A percentile compares a stretch with the other conserved stretches of the same genome.
Conservation (phyloP, 805 yeast genomes). For the Candida nanaspora region DNA sequence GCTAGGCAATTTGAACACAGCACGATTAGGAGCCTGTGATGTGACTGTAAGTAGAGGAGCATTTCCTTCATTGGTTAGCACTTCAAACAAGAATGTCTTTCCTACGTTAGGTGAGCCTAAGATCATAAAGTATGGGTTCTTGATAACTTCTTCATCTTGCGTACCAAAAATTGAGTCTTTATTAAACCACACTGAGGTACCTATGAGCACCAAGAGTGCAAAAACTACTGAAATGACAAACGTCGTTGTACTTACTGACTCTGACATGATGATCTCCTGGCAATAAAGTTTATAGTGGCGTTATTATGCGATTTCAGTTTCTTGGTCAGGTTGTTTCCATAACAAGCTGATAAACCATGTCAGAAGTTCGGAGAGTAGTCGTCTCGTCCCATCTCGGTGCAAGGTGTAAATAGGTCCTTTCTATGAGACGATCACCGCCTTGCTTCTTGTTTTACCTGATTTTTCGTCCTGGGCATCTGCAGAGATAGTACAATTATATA, state of each 20-base stretch:
- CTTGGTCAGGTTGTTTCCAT: too few species aligned
- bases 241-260: neutral
- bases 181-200: conserved; percentile 11
- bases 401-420: too few species aligned
- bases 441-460: too few species aligned
- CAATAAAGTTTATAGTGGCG: too few species aligned
- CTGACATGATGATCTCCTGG: neutral
- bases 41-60: conserved; percentile 31
- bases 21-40: conserved; percentile 43
- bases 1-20: conserved; percentile 32
- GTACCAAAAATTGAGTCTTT: conserved; percentile 7
- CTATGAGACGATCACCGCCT: too few species aligned
- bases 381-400: too few species aligned
- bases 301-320: too few species aligned
- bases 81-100: conserved; percentile 16
- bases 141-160: conserved; percentile 1
- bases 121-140: conserved; percentile 11
- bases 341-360: too few species aligned
- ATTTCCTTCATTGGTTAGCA: conserved; percentile 7
- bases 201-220: conserved; percentile 9
- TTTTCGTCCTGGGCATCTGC: too few species aligned
- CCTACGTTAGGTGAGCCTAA: conserved; percentile 16
- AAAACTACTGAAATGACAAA: conserved; percentile 8
- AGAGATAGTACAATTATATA: too few species aligned
- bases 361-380: too few species aligned